These are phyloP conservation scores for Aspergillus ochraceoroseus DNA, from an alignment of 2,329 filamentous ascomycete genomes.

Conservation along the genomic window DNA sequence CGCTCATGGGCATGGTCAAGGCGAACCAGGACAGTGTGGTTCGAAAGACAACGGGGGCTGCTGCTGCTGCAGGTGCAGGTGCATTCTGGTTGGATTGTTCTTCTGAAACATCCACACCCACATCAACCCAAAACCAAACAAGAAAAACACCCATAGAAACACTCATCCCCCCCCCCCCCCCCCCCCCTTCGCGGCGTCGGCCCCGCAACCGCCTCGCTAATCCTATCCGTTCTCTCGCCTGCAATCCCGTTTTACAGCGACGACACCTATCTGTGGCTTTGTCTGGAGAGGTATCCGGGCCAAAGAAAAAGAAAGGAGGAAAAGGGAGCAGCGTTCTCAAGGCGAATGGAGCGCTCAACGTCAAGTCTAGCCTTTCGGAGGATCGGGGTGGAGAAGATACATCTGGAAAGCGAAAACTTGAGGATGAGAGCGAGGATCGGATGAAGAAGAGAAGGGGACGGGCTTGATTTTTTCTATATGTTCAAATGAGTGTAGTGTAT, in stretches of 20 bases:
- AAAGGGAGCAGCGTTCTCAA: slow-evolving; percentile 10
- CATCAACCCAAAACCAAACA: too few relatives aligned
- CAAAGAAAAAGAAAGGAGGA: neutral
- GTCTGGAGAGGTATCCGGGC: slow-evolving; percentile 16
- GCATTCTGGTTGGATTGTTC: too few relatives aligned
- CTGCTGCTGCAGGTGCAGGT: too few relatives aligned
- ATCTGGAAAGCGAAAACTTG: too few relatives aligned
- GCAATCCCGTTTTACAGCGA: slow-evolving; percentile 44
- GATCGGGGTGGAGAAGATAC: too few relatives aligned
- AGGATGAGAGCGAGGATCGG: slow-evolving; percentile 1
- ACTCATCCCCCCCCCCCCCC: slow-evolving; percentile 34
- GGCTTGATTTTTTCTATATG: slow-evolving; percentile 27
- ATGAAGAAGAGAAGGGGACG: neutral
- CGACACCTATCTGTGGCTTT: slow-evolving; percentile 41
- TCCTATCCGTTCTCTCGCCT: slow-evolving; percentile 35
- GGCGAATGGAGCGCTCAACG: slow-evolving; percentile 29
- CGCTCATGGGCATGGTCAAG: slow-evolving; percentile 39
- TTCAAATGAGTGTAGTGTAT: too few relatives aligned
- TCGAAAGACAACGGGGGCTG: slow-evolving; percentile 24
- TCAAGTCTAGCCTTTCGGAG: slow-evolving; percentile 42
- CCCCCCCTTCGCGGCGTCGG: slow-evolving; percentile 40
- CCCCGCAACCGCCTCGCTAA: slow-evolving; percentile 41
- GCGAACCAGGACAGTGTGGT: slow-evolving; percentile 31
- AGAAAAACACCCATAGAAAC: too few relatives aligned
- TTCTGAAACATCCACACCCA: too few relatives aligned